Conservation (phyloP, 1,284 basidiomycete genomes). For the Leucoagaricus sp. region DNA sequence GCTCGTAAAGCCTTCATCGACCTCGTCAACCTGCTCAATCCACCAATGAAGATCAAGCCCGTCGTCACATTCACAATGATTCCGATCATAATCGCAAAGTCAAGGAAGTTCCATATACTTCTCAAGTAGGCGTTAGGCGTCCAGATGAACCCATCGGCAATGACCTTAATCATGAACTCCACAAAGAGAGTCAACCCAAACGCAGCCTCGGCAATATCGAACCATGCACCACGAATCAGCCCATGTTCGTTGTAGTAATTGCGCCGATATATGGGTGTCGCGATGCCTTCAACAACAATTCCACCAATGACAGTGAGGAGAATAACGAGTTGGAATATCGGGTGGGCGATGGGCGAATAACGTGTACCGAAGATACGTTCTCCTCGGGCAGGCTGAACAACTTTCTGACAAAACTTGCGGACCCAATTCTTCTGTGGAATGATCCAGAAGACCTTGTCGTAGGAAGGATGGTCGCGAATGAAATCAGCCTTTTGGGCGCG, state of each 20-base stretch:
- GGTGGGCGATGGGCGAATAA: slow-evolving; percentile 66
- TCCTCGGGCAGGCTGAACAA: slow-evolving; percentile 84
- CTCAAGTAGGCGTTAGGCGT: slow-evolving; percentile 94
- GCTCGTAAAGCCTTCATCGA: slow-evolving; percentile 90
- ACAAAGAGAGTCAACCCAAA: slow-evolving; percentile 79
- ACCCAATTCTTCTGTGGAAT: slow-evolving; percentile 82
- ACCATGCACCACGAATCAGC: slow-evolving; percentile 77
- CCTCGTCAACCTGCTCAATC: slow-evolving; percentile 81
- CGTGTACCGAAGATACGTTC: slow-evolving; percentile 81
- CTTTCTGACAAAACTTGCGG: slow-evolving; percentile 79
- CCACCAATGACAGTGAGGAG: slow-evolving; percentile 82
- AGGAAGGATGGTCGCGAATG: slow-evolving; percentile 87
- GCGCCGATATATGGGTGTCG: slow-evolving; percentile 86
- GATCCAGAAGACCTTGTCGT: slow-evolving; percentile 90
- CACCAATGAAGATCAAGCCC: slow-evolving; percentile 78
- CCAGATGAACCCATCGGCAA: slow-evolving; percentile 92
- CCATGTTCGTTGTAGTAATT: slow-evolving; percentile 71
- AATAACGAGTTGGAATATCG: slow-evolving; percentile 77
- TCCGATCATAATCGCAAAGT: slow-evolving; percentile 85
- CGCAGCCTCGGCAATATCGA: slow-evolving; percentile 79
- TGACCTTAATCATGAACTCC: slow-evolving; percentile 90
- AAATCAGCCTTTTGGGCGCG: slow-evolving; percentile 87
- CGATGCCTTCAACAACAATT: slow-evolving; percentile 83
- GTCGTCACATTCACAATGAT: slow-evolving; percentile 84
- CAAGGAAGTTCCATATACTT: slow-evolving; percentile 92